Base-by-base conservation (phyloP, 2,329 filamentous ascomycete genomes). In the Podosphaera aphanis region DNA sequence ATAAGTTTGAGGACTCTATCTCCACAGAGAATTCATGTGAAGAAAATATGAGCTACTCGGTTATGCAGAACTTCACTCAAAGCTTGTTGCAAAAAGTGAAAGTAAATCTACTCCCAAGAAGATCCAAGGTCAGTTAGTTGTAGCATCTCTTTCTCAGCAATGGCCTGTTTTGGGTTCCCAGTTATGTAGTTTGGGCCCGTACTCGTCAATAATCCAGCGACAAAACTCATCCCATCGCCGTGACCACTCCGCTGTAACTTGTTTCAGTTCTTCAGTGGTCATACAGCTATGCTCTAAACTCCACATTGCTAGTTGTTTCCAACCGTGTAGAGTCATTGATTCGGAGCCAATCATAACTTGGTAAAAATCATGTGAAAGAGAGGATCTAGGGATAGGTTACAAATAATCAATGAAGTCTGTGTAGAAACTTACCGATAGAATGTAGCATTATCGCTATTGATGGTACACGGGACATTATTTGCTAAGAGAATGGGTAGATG, bases 391-490 rank as follows among this genome's bases (percentile, higher is more conserved):
- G 3, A 20, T 10, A 18, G 16, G 56, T 49, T 19, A 31, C 15
- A 41, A 21, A 31, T 41, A 40, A 13, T 40, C 3, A 23, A 2
- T 21, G 5, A 36, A 33, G 41, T 18, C 5, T 16, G 2, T 2
- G 19, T 15, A 19, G 3, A 6, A n/a, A 53, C 64, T 52, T 57
- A 79, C 77, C 68, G 68, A 57, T 83, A 84, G 0, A 83, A 63
- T 0, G 78, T 79, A 5, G 78, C 79, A 50, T 85, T 84, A 54
- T 85, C 80, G 19, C 77, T 79, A 55, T 74, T 83, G 36, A 84
- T 64, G 0, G 79, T 79, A 61, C 80, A 85, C 43, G 79, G 77
- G 43, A 84, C 70, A 33, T 78, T 73, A 46, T 79, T 75, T n/a
- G 78, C 78, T 46, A 84, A 64, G 20, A 85, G 63, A 49, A 68